These are phyloP conservation scores for Fusarium circinatum DNA, from an alignment of 2,329 filamentous ascomycete species.

Conservation along the genomic window DNA sequence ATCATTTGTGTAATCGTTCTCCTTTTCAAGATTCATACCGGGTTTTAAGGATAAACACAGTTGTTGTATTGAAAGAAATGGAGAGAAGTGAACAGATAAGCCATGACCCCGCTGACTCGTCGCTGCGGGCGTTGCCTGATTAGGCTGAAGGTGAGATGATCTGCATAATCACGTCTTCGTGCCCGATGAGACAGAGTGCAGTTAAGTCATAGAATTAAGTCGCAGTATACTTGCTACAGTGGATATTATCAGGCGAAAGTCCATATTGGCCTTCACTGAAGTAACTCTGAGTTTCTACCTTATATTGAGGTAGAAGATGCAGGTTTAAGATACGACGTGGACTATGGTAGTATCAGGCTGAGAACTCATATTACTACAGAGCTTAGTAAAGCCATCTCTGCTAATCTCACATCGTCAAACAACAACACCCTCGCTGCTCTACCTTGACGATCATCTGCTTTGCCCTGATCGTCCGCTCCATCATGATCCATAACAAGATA, in stretches of 20 bases:
- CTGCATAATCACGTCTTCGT: neutral
- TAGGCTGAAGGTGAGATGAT: neutral
- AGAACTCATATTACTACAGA: too few relatives aligned
- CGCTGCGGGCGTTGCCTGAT: neutral
- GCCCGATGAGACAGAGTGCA: too few relatives aligned
- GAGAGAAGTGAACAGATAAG: neutral
- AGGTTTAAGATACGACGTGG: too few relatives aligned
- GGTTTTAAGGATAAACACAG: too few relatives aligned
- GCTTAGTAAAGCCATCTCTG: neutral
- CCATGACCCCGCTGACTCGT: neutral
- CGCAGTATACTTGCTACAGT: rapidly evolving
- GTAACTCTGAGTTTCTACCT: too few relatives aligned
- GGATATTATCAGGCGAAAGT: too few relatives aligned
- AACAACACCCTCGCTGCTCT: neutral
- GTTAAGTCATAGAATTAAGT: too few relatives aligned
- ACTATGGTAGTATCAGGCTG: too few relatives aligned
- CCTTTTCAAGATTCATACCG: neutral
- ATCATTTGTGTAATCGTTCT: rapidly evolving
- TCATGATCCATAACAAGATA: neutral
- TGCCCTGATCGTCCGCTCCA: neutral
- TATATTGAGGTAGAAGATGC: too few relatives aligned
- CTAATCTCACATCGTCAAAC: neutral
- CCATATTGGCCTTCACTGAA: rapidly evolving
- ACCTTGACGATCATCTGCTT: neutral
- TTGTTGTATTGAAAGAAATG: neutral